phyloP scores from a whole-genome alignment of 805 yeast genomes.

The Torulaspora quercuum region DNA sequence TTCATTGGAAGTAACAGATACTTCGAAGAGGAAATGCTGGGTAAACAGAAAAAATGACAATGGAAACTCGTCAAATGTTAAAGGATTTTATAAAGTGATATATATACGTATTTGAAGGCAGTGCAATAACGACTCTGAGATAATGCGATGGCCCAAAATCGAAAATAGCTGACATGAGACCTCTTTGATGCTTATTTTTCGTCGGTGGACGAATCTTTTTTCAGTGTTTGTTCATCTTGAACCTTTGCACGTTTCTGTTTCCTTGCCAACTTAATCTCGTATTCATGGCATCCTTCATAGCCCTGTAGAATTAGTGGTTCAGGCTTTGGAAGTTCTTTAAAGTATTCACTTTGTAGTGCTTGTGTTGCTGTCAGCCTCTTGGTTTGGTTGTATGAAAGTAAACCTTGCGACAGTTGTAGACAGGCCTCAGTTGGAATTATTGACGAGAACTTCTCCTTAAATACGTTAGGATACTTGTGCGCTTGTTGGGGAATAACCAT shows the following conservation, averaged over 20 bases:
- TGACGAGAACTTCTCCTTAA: conserved; percentile 42
- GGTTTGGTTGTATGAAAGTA: conserved; percentile 67
- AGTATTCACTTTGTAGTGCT: conserved; percentile 71
- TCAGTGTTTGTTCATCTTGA: conserved; percentile 20
- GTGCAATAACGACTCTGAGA: no score
- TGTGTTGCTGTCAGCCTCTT: conserved; percentile 62
- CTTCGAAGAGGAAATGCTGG: conserved; percentile 28
- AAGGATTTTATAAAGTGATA: conserved; percentile 4
- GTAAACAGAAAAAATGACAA: conserved; percentile 15
- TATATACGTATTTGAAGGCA: conserved; percentile 4
- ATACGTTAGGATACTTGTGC: conserved; percentile 31
- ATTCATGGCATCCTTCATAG: conserved; percentile 94
- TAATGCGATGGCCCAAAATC: neutral
- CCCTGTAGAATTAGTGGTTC: conserved; percentile 55
- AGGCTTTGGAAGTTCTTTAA: conserved; percentile 62
- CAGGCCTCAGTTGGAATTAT: conserved; percentile 49
- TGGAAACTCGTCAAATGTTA: no score
- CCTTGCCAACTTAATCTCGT: conserved; percentile 66
- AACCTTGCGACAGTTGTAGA: conserved; percentile 58
- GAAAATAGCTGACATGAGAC: neutral
- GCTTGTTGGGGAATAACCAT: conserved; percentile 59
- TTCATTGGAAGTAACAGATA: conserved; percentile 33
- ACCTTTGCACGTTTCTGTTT: conserved; percentile 39
- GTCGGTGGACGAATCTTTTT: conserved; percentile 8
- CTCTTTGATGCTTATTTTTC: conserved; percentile 9